Conservation (phyloP, 129 eudicot species). For the Daucus carota region DNA sequence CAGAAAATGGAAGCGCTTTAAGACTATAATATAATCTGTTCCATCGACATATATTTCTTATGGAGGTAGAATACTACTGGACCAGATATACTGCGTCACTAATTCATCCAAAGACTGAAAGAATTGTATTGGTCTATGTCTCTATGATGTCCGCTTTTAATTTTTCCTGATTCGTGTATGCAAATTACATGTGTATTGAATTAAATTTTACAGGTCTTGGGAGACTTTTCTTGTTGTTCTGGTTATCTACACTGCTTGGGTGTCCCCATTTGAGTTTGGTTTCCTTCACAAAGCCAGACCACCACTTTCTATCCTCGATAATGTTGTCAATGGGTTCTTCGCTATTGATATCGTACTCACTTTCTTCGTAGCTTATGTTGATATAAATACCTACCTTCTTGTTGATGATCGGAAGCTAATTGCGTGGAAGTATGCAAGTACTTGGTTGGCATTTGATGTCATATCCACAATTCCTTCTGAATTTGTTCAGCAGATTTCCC, state of each 20-base stretch:
- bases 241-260: slow-evolving; percentile 58
- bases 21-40: not conserved
- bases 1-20: not conserved
- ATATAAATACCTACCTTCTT: slow-evolving; percentile 34
- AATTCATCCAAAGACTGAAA: not conserved
- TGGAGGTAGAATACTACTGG: not conserved
- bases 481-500: slow-evolving; percentile 33
- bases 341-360: slow-evolving; percentile 38
- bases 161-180: not conserved
- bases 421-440: slow-evolving; percentile 51
- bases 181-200: not conserved
- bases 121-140: not conserved
- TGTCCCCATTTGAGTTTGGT: slow-evolving; percentile 53
- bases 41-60: not conserved
- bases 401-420: slow-evolving; percentile 38
- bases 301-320: slow-evolving; percentile 38
- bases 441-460: slow-evolving; percentile 57
- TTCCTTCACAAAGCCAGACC: slow-evolving; percentile 30
- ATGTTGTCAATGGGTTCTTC: slow-evolving; percentile 37
- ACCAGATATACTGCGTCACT: not conserved
- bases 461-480: slow-evolving; percentile 69
- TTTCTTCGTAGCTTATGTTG: slow-evolving; percentile 48
- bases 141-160: not conserved
- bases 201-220: slow-evolving; percentile 34
- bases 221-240: slow-evolving; percentile 41